These are phyloP conservation scores for Dorcoceras hygrometricum DNA, from an alignment of 257 asterid species.

Conservation along the genomic window DNA sequence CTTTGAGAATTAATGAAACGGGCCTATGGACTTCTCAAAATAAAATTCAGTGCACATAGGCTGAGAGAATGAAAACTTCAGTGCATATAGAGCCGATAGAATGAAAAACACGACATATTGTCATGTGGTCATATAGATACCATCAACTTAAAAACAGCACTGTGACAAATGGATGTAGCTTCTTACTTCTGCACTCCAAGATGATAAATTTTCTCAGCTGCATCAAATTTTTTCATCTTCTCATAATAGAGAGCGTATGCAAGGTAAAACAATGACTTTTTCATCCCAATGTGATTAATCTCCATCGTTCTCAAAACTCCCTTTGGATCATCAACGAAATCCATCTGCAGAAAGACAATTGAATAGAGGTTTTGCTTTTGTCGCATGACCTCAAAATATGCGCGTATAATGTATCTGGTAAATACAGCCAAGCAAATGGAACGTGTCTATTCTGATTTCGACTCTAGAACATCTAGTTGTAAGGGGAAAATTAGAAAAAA, in stretches of 20 bases:
- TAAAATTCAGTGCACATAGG: neutral
- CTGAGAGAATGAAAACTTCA: neutral
- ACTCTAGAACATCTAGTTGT: neutral
- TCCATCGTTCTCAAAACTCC: constrained; percentile 68
- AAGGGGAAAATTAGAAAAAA: no score
- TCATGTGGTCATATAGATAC: neutral
- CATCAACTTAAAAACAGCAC: no score
- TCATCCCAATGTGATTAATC: constrained; percentile 60
- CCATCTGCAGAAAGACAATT: constrained; percentile 51
- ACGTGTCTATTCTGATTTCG: neutral
- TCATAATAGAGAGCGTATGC: constrained; percentile 91
- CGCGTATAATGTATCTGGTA: neutral
- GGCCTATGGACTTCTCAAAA: neutral
- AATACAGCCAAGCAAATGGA: neutral
- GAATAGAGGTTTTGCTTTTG: neutral
- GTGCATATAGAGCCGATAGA: neutral
- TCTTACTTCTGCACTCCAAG: constrained; percentile 83
- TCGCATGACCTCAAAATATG: neutral
- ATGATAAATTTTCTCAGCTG: constrained; percentile 80
- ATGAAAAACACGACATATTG: neutral
- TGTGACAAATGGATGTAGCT: constrained; percentile 7
- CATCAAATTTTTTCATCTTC: constrained; percentile 77
- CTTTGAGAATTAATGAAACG: neutral
- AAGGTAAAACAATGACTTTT: constrained; percentile 73
- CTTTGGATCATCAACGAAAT: constrained; percentile 84